These are phyloP conservation scores for Phoma sp. DNA, from an alignment of 2,329 filamentous ascomycete species.

Conservation along the genomic window DNA sequence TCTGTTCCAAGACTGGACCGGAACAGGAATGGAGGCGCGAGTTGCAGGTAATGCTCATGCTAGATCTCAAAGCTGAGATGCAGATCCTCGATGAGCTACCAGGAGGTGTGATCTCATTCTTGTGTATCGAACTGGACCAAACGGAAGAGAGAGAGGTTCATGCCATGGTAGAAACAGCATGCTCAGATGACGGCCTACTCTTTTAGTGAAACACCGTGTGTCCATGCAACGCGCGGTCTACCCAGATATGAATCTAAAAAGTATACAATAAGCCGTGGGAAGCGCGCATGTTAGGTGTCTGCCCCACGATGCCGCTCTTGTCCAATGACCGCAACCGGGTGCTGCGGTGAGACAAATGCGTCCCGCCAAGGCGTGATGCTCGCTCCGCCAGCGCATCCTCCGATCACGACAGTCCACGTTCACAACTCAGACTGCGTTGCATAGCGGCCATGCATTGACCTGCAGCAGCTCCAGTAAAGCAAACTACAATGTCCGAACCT, in stretches of 20 bases:
- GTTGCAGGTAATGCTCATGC: conserved; percentile 75
- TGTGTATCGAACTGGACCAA: conserved; percentile 31
- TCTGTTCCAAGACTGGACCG: conserved; percentile 40
- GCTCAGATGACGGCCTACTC: conserved; percentile 37
- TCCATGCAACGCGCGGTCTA: neutral
- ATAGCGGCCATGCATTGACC: conserved; percentile 48
- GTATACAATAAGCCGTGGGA: conserved; percentile 12
- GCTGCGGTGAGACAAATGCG: conserved; percentile 26
- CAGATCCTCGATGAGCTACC: conserved; percentile 66
- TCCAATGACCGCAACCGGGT: conserved; percentile 30
- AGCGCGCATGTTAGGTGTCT: conserved; percentile 21
- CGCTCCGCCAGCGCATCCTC: conserved; percentile 41
- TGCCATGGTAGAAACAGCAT: conserved; percentile 2
- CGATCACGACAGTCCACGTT: conserved; percentile 45
- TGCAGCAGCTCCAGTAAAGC: conserved; percentile 47
- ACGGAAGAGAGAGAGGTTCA: conserved; percentile 8
- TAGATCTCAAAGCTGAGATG: conserved; percentile 80
- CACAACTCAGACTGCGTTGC: conserved; percentile 42
- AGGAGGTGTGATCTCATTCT: conserved; percentile 43
- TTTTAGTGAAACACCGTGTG: conserved; percentile 21
- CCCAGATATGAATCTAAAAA: neutral
- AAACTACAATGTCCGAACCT: conserved; percentile 44
- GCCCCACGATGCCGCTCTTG: conserved; percentile 27
- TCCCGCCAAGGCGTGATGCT: conserved; percentile 13
- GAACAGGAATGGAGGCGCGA: conserved; percentile 60